Conservation (phyloP, 2,329 filamentous ascomycete species). For the Epichloe sylvatica region DNA sequence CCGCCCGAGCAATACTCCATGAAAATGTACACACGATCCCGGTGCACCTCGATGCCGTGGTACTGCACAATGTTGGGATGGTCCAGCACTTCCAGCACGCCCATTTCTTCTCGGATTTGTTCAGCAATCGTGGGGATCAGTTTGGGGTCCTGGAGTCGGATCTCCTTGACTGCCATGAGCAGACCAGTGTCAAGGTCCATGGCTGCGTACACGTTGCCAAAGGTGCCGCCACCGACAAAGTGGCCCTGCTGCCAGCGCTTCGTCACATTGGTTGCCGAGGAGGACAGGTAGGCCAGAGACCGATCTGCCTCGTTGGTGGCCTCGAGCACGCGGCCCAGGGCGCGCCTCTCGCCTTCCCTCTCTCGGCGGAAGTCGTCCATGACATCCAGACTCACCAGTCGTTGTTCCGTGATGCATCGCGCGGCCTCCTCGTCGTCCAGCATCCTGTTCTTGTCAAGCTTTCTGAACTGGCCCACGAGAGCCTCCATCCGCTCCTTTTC, state of each 20-base stretch:
- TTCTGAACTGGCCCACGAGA: constrained; percentile 58
- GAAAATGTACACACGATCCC: constrained; percentile 99
- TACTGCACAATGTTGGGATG: constrained; percentile 98
- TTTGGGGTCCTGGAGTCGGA: constrained; percentile 89
- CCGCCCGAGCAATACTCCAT: constrained; percentile 99
- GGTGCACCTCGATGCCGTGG: constrained; percentile 93
- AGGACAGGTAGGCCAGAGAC: constrained; percentile 84
- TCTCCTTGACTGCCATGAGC: constrained; percentile 97
- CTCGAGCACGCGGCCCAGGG: constrained; percentile 80
- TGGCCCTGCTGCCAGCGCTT: constrained; percentile 98
- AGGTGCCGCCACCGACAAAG: constrained; percentile 91
- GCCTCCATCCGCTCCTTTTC: constrained; percentile 82
- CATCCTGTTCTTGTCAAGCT: constrained; percentile 61
- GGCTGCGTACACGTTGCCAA: constrained; percentile 92
- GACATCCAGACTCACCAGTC: constrained; percentile 55
- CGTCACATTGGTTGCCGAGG: constrained; percentile 86
- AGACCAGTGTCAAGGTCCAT: constrained; percentile 95
- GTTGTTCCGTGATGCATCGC: constrained; percentile 58
- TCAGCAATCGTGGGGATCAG: constrained; percentile 86
- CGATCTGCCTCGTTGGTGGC: constrained; percentile 92
- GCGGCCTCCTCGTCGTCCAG: constrained; percentile 77
- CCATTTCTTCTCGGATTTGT: constrained; percentile 95
- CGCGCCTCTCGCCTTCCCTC: constrained; percentile 71
- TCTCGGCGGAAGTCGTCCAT: constrained; percentile 69
- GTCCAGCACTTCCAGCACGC: constrained; percentile 84